A percentile compares a stretch with the other conserved stretches of the same genome.
These are phyloP conservation scores for Aleurites moluccanus DNA, from an alignment of 441 rosid species.

Conservation along the genomic window DNA sequence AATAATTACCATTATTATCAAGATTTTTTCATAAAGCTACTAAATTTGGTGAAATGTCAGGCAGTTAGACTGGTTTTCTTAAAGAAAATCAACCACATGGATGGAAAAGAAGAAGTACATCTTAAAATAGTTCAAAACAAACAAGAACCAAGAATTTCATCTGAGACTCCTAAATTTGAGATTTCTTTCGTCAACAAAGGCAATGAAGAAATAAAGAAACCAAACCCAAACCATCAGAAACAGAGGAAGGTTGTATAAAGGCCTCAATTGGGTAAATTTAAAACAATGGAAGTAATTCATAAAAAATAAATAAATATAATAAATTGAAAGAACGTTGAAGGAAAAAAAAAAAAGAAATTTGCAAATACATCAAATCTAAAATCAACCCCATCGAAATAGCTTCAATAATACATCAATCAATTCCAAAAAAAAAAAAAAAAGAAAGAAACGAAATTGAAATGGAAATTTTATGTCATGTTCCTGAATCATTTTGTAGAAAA, in stretches of 20 bases:
- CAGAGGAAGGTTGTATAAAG: not conserved
- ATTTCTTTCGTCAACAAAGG: not conserved
- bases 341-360: no score
- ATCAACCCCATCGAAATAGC: no score
- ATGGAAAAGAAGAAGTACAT: not conserved
- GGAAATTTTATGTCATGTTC: no score
- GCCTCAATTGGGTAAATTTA: not conserved
- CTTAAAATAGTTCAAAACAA: not conserved
- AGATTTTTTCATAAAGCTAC: not conserved
- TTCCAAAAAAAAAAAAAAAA: no score
- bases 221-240: constrained; percentile 12
- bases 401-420: no score
- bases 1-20: no score
- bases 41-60: not conserved
- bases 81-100: not conserved
- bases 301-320: not conserved
- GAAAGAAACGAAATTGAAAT: no score
- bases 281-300: not conserved
- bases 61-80: not conserved
- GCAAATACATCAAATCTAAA: no score
- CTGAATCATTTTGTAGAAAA: no score
- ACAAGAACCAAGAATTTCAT: not conserved
- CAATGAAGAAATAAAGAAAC: not conserved
- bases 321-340: not conserved
- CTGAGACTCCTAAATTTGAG: not conserved